Evolutionary conservation across 2,329 filamentous ascomycete genomes (phyloP), one percentile per base, ranked within the genome.

Genomic region (Fusarium nodosum): DNA sequence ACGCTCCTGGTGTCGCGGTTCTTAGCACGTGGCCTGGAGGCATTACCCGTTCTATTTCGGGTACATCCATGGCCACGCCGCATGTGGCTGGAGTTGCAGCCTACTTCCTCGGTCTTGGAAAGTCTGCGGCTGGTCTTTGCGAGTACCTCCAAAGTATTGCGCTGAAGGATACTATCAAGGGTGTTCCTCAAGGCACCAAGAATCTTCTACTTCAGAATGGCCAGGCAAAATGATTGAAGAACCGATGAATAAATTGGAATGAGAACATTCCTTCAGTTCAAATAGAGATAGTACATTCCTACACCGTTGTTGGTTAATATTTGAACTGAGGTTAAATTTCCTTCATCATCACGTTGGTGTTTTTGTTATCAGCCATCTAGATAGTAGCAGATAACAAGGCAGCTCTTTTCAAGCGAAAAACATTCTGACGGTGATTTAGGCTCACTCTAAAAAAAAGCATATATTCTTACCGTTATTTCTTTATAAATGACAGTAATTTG

Each of bases 31-130:
- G 45, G 51, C 28, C 18, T 2, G 30, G 15, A 3, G 22, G 7
- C 1, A 30, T 20, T 2, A 36, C 30, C 0, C 7, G 2, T 3
- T 51, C 45, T 18, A 34, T 13, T 4, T 41, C 16, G 0, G 52
- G 61, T 8, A 58, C 61, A 13, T 64, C 59, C 4, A 41, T 56
- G 34, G 59, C 60, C 5, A 45, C 61, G 2, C 56, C 58, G 0
- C 15, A 52, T 8, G 36, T 60, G 7, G 39, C 56, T 13, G 56
- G 58, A 0, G 56, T 61, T 7, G 58, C 41, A 7, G 58, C 60
- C 4, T 45, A 64, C 16, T 64, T 63, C 24, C 56, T 60, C 7
- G 51, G 56, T 1, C 51, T 55, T 24, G 58, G 58, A 26, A 57
- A 57, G 20, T 31, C 52, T 33, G 52, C 44, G 0, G 3, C 7